A percentile compares a stretch with the other conserved stretches of the same genome.
phyloP scores from a whole-genome alignment of 306 rosid species.

The Echinosophora koreensis region DNA sequence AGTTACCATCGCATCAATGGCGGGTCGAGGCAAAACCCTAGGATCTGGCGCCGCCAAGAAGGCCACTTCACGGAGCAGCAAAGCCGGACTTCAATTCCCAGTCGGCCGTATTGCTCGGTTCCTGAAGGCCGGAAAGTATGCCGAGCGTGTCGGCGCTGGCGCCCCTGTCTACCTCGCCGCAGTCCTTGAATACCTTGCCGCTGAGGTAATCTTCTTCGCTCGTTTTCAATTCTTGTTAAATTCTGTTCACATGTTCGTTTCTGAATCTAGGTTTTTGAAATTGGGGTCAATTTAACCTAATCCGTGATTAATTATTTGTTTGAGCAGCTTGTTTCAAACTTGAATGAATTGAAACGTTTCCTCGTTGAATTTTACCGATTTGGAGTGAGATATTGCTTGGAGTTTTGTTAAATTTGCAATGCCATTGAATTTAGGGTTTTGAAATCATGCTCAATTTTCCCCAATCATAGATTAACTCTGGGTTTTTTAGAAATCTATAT shows the following conservation, averaged over 20 bases:
- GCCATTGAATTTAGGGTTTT: neutral
- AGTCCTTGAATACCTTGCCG: conserved; percentile 91
- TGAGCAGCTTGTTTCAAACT: neutral
- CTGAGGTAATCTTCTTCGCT: conserved; percentile 61
- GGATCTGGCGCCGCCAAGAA: conserved; percentile 77
- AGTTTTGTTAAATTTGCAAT: neutral
- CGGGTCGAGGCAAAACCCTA: conserved; percentile 79
- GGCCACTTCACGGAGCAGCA: conserved; percentile 85
- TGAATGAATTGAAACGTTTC: too few relatives aligned
- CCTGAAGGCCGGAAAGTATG: conserved; percentile 88
- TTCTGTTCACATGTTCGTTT: neutral
- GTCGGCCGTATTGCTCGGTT: conserved; percentile 96
- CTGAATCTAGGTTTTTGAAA: conserved; percentile 49
- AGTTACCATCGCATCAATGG: conserved; percentile 37
- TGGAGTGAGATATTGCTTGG: too few relatives aligned
- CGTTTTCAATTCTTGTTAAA: accelerated
- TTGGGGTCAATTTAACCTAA: neutral
- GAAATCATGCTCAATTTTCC: too few relatives aligned
- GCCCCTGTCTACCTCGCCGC: conserved; percentile 98
- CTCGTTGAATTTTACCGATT: neutral
- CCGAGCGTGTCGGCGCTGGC: conserved; percentile 93
- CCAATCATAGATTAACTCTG: too few relatives aligned
- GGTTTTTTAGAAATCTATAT: too few relatives aligned
- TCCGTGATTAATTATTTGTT: neutral
- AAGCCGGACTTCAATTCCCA: conserved; percentile 92